These are phyloP conservation scores for Petunia axillaris DNA, from an alignment of 257 asterid genomes.

Conservation along the genomic window DNA sequence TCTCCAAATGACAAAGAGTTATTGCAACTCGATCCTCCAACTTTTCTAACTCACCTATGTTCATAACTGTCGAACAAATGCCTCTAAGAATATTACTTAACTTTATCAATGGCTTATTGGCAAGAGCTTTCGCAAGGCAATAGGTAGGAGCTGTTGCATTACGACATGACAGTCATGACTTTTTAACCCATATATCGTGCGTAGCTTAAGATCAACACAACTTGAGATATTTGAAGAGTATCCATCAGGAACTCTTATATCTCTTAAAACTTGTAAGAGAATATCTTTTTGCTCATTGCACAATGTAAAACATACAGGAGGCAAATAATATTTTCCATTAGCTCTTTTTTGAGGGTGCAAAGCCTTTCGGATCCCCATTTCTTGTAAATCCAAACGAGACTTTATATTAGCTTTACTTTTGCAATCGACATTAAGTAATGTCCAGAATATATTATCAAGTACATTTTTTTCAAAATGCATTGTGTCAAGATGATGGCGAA, in stretches of 20 bases:
- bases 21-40: neutral
- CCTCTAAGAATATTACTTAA: neutral
- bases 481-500: constrained; percentile 24
- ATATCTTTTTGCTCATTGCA: neutral
- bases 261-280: constrained; percentile 14
- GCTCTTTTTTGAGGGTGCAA: neutral
- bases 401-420: constrained; percentile 23
- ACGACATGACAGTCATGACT: constrained; percentile 25
- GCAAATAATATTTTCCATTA: constrained; percentile 4
- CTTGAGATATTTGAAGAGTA: neutral
- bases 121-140: neutral
- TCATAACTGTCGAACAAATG: neutral
- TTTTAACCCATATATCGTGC: neutral
- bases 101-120: neutral
- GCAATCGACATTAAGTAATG: neutral
- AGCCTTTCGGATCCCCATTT: neutral
- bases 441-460: neutral
- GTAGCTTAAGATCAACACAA: neutral
- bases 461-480: constrained; percentile 30
- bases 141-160: neutral
- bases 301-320: neutral
- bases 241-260: constrained; percentile 3
- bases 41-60: neutral
- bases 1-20: neutral
- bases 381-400: constrained; percentile 19